A percentile compares a stretch with the other conserved stretches of the same genome.
phyloP scores from a whole-genome alignment of 2,329 filamentous ascomycete genomes.

The Periconia digitata region DNA sequence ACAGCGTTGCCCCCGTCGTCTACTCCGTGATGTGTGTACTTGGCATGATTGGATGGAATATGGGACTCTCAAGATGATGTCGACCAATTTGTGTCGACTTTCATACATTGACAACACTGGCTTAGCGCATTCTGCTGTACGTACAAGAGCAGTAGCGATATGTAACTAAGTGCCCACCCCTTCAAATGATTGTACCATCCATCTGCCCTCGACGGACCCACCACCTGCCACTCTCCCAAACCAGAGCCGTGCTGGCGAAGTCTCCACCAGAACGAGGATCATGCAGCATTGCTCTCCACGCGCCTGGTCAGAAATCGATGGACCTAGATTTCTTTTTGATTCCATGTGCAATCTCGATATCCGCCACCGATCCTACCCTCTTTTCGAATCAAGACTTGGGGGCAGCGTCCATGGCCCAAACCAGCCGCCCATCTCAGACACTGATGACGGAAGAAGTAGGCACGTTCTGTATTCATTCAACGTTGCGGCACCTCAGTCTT shows the following conservation, averaged over 20 bases:
- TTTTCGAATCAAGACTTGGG: conserved; percentile 19
- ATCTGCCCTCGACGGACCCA: conserved; percentile 2
- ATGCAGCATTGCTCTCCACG: conserved; percentile 22
- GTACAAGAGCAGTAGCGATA: too few species aligned
- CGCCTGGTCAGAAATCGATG: conserved; percentile 24
- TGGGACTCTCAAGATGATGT: too few species aligned
- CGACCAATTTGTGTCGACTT: too few species aligned
- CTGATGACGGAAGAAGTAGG: conserved; percentile 5
- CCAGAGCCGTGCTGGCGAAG: conserved; percentile 16
- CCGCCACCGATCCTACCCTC: conserved; percentile 26
- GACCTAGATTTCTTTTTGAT: conserved; percentile 17
- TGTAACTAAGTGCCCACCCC: background rate
- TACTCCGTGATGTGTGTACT: too few species aligned
- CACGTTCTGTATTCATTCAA: conserved; percentile 28
- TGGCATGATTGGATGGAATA: too few species aligned
- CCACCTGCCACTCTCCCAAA: conserved; percentile 13
- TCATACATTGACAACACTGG: too few species aligned
- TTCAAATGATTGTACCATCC: background rate
- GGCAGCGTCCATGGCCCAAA: conserved; percentile 15
- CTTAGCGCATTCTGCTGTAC: too few species aligned
- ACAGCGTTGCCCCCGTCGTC: too few species aligned
- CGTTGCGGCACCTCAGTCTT: conserved; percentile 21
- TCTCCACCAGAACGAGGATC: conserved; percentile 16
- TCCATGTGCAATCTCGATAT: conserved; percentile 14
- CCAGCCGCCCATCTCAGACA: conserved; percentile 13